phyloP scores from a whole-genome alignment of 2,329 filamentous ascomycete species.

The Arthrinium phaeospermum region DNA sequence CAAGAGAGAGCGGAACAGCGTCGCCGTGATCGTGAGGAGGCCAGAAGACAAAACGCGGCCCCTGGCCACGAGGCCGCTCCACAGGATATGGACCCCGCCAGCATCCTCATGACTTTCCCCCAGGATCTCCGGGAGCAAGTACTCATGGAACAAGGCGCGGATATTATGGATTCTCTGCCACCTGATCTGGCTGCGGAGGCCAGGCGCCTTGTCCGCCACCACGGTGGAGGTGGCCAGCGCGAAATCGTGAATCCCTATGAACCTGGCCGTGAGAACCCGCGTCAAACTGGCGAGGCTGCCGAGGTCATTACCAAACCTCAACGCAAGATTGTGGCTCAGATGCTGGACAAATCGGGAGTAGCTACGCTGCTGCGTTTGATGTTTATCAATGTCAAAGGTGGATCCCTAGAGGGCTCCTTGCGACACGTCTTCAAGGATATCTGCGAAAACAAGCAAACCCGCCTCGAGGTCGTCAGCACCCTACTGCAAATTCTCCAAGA shows the following conservation, averaged over 20 bases:
- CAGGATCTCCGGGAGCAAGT: constrained; percentile 85
- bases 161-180: constrained; percentile 82
- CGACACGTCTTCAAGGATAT: constrained; percentile 89
- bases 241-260: constrained; percentile 34
- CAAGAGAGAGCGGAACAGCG: constrained; percentile 90
- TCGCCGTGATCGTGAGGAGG: constrained; percentile 83
- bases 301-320: constrained; percentile 66
- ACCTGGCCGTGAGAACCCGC: constrained; percentile 49
- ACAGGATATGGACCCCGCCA: constrained; percentile 86
- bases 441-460: constrained; percentile 95
- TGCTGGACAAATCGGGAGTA: constrained; percentile 94
- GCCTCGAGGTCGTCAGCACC: constrained; percentile 91
- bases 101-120: constrained; percentile 89
- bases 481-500: constrained; percentile 94
- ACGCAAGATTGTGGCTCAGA: constrained; percentile 86
- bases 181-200: constrained; percentile 88
- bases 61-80: constrained; percentile 54
- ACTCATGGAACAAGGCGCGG: constrained; percentile 88
- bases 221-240: constrained; percentile 22
- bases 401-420: constrained; percentile 81
- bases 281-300: constrained; percentile 35
- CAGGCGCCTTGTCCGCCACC: constrained; percentile 64
- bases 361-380: constrained; percentile 97
- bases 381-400: constrained; percentile 88
- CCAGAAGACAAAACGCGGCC: constrained; percentile 68